phyloP scores from a whole-genome alignment of 225 moss, liverwort and hornwort genomes.

The Antitrichia curtipendula region DNA sequence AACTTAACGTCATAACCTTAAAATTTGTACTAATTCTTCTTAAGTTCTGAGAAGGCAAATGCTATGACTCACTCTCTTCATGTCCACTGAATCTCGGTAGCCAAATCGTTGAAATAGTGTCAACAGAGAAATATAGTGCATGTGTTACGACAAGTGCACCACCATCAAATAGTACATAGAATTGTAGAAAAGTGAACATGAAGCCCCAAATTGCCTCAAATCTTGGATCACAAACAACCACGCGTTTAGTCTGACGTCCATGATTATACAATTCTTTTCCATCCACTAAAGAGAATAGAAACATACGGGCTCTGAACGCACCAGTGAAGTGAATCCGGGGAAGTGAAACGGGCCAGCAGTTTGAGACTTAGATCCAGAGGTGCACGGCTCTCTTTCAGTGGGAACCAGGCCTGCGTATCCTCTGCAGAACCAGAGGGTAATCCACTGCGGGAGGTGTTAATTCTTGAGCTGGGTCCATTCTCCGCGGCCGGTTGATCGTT shows the following conservation, averaged over 20 bases:
- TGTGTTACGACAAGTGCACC: not conserved
- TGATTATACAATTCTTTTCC: not conserved
- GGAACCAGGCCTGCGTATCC: constrained; percentile 14
- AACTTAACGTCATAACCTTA: not conserved
- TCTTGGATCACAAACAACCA: not conserved
- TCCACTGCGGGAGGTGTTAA: not conserved
- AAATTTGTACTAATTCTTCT: not conserved
- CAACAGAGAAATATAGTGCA: not conserved
- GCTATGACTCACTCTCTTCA: not conserved
- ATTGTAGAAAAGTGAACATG: not conserved
- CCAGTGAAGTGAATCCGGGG: constrained; percentile 70
- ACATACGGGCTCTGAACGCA: constrained; percentile 21
- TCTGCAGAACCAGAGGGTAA: constrained; percentile 2
- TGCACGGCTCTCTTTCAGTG: constrained; percentile 18
- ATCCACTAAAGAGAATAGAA: not conserved
- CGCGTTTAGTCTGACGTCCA: not conserved
- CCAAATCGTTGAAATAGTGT: not conserved
- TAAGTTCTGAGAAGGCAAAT: not conserved
- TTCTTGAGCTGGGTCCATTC: not conserved
- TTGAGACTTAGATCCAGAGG: constrained; percentile 88
- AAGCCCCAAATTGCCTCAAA: not conserved
- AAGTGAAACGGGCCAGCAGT: constrained; percentile 57
- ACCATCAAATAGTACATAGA: not conserved
- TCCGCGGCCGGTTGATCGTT: not conserved
- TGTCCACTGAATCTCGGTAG: not conserved